Evolutionary conservation across 345 rosid species (phyloP), one percentile per base, ranked within the genome.

Genomic region (Salix exigua): DNA sequence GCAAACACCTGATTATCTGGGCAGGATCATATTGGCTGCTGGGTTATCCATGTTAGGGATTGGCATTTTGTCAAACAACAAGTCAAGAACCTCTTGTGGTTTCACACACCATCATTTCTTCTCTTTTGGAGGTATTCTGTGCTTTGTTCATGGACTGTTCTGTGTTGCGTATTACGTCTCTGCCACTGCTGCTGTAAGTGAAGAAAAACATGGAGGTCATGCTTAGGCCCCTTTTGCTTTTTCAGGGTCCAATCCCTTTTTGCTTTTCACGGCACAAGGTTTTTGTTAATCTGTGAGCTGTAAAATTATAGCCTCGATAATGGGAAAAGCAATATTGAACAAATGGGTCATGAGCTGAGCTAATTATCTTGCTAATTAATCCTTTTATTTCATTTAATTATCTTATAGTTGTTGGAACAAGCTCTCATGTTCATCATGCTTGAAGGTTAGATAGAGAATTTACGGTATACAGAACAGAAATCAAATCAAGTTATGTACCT

Each of bases 111-210:
- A 89, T 72, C 97, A 91, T 85, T 89, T 89, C 72, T 86, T 96
- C 61, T 91, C 98, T 4, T 88, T 91, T 35, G 98, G 99, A 82
- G 99, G 98, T 75, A 87, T 96, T 81, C 61, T 86, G 71, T 93
- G 98, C 79, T 96, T 96, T 80, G 91, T 92, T 21, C 99, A 96
- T 76, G 97, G 85, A 12, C 89, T 96, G 55, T 93, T 92, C 67
- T 81, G 87, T 67, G 91, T 96, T 35, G 96, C 91, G 12, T 92
- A 88, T 80, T 91, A 91, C 85, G 93, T 93, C 77, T 86, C 97
- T 78, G 89, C 98, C 82, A 87, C 88, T 74, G 91, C 97, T 18
- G 90, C 88, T 60, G 2, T 28, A 11, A 61, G 50, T 2, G 91
- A 87, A 76, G 85, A 42, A 44, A 87, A 89, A 70, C 73, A 77